Evolutionary conservation across 2,329 filamentous ascomycete species (phyloP).

Genomic region (Aspergillus sp.): DNA sequence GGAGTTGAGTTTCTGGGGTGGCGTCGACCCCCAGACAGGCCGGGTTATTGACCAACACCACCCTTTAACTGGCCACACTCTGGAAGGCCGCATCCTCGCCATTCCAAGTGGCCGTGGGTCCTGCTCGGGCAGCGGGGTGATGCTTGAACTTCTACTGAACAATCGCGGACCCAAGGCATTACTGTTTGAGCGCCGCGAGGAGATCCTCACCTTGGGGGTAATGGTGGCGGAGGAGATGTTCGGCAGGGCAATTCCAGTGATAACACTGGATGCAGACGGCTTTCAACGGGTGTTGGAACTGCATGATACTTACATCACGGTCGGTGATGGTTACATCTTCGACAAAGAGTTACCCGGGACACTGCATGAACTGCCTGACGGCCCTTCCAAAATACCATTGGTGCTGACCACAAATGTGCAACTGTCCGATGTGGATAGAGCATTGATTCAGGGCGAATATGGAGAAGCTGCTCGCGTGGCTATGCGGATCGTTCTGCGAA

Average conservation of each 20-base stretch:
- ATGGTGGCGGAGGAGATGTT: constrained; percentile 49
- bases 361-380: not conserved
- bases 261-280: constrained; percentile 27
- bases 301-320: not conserved
- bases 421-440: constrained; percentile 26
- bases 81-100: constrained; percentile 42
- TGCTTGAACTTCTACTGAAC: constrained; percentile 50
- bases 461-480: constrained; percentile 40
- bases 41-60: constrained; percentile 49
- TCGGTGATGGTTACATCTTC: constrained; percentile 4
- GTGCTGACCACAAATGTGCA: constrained; percentile 11
- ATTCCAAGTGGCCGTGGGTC: constrained; percentile 52
- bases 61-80: constrained; percentile 36
- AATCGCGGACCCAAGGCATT: constrained; percentile 42
- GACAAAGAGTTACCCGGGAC: not conserved
- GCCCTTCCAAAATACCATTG: not conserved
- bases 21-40: constrained; percentile 45
- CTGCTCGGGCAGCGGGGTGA: constrained; percentile 48
- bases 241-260: constrained; percentile 42
- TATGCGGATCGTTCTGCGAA: constrained; percentile 42
- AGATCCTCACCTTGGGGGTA: constrained; percentile 51
- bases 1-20: constrained; percentile 51
- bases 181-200: constrained; percentile 45
- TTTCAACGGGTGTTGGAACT: constrained; percentile 15
- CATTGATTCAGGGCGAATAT: constrained; percentile 30